Evolutionary conservation across 2,329 filamentous ascomycete species (phyloP).

Genomic region (Phyllosticta capitalensis): DNA sequence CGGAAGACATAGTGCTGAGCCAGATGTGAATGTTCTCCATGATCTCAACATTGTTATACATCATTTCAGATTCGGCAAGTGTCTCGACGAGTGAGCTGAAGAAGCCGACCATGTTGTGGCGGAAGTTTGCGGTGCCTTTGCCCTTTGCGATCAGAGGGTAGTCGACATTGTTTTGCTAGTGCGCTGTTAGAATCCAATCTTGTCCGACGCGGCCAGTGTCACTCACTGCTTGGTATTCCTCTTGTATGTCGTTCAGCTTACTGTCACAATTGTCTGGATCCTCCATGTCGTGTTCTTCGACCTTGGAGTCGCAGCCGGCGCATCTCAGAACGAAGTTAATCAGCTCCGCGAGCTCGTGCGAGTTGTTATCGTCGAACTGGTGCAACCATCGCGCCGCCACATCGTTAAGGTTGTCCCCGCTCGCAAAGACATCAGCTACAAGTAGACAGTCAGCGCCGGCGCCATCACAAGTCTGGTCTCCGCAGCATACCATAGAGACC

Average conservation of each 20-base stretch:
- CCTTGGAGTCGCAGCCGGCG: constrained; percentile 69
- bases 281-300: constrained; percentile 74
- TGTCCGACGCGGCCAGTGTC: not conserved
- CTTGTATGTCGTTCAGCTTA: constrained; percentile 74
- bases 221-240: constrained; percentile 69
- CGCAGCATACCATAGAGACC: constrained; percentile 45
- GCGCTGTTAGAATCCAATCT: constrained; percentile 11
- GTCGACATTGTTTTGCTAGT: constrained; percentile 66
- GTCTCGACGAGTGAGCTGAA: constrained; percentile 67
- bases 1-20: constrained; percentile 85
- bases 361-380: constrained; percentile 46
- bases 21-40: constrained; percentile 85
- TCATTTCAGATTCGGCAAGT: constrained; percentile 68
- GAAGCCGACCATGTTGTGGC: constrained; percentile 66
- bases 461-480: not conserved
- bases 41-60: constrained; percentile 68
- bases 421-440: constrained; percentile 50
- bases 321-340: constrained; percentile 55
- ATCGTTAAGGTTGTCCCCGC: constrained; percentile 44
- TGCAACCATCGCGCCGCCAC: constrained; percentile 50
- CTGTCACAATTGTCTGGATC: constrained; percentile 81
- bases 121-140: constrained; percentile 68
- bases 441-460: constrained; percentile 8
- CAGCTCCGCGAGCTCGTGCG: constrained; percentile 34
- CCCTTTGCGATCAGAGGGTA: constrained; percentile 83